phyloP scores from a whole-genome alignment of 2,329 filamentous ascomycete genomes.

The Fusarium neocosmosporiellum region DNA sequence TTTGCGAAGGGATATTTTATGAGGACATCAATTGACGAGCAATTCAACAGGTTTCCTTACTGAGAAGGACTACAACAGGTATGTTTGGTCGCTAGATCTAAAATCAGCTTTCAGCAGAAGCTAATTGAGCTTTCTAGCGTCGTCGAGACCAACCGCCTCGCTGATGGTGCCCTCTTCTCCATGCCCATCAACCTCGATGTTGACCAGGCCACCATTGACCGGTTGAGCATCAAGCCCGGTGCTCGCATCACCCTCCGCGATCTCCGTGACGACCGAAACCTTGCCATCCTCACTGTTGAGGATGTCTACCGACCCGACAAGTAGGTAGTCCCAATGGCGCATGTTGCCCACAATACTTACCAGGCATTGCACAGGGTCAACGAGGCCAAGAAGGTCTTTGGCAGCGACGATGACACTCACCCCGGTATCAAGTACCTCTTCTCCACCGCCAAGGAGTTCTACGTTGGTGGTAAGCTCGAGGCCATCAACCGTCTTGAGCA shows the following conservation, averaged over 20 bases:
- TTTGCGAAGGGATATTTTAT: constrained; percentile 18
- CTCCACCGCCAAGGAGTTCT: constrained; percentile 84
- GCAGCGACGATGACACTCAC: constrained; percentile 88
- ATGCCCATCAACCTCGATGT: constrained; percentile 98
- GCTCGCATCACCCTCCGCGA: constrained; percentile 90
- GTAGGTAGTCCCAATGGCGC: constrained; percentile 61
- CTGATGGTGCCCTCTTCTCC: constrained; percentile 89
- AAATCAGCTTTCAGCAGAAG: neutral
- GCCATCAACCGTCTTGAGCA: constrained; percentile 95
- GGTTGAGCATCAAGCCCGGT: constrained; percentile 80
- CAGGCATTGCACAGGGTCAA: constrained; percentile 68
- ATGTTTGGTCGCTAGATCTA: constrained; percentile 47
- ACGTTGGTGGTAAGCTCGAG: constrained; percentile 95
- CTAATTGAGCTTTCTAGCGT: constrained; percentile 70
- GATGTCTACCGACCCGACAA: constrained; percentile 97
- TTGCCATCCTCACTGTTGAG: constrained; percentile 94
- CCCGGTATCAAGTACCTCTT: constrained; percentile 93
- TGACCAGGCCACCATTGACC: constrained; percentile 78
- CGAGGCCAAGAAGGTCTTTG: constrained; percentile 95
- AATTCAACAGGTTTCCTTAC: constrained; percentile 85
- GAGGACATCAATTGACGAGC: constrained; percentile 25
- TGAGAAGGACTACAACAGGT: constrained; percentile 96
- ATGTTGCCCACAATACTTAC: constrained; percentile 30
- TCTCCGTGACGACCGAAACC: constrained; percentile 94
- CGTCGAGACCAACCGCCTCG: constrained; percentile 87